phyloP scores from a whole-genome alignment of 1,139 yeast genomes.

The Pichia sp. region DNA sequence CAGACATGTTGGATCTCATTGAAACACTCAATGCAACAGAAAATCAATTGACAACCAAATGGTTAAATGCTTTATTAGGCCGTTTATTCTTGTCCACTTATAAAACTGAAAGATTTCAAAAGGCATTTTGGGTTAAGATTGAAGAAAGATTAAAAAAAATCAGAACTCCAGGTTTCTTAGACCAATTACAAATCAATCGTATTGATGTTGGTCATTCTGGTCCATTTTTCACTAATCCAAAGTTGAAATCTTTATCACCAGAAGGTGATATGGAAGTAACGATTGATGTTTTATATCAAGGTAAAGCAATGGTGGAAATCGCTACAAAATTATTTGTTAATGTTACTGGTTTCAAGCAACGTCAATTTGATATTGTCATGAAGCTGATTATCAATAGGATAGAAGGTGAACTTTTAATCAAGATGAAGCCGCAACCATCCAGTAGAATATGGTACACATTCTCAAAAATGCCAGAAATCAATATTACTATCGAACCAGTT shows the following conservation, averaged over 20 bases:
- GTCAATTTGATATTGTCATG: constrained; percentile 75
- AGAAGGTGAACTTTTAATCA: constrained; percentile 70
- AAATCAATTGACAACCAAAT: constrained; percentile 78
- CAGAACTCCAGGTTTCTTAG: constrained; percentile 83
- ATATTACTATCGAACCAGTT: constrained; percentile 79
- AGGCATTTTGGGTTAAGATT: constrained; percentile 55
- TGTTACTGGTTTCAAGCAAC: constrained; percentile 70
- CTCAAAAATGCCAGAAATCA: constrained; percentile 73
- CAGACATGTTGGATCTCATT: constrained; percentile 69
- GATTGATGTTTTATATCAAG: constrained; percentile 64
- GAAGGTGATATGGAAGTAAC: constrained; percentile 76
- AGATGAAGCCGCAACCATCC: constrained; percentile 87
- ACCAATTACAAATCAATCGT: constrained; percentile 71
- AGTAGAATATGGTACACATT: constrained; percentile 90
- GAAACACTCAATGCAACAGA: constrained; percentile 79
- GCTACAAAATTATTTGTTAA: constrained; percentile 77
- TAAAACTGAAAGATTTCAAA: constrained; percentile 63
- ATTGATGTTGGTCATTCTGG: constrained; percentile 79
- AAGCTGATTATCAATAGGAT: constrained; percentile 67
- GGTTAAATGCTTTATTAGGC: constrained; percentile 89
- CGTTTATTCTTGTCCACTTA: constrained; percentile 76
- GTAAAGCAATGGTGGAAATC: constrained; percentile 70
- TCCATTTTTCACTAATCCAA: constrained; percentile 77
- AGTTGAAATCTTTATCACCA: constrained; percentile 66
- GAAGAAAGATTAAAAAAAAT: constrained; percentile 73